Evolutionary conservation across 2,329 filamentous ascomycete genomes (phyloP).

Genomic region (Huntiella moniliformis): DNA sequence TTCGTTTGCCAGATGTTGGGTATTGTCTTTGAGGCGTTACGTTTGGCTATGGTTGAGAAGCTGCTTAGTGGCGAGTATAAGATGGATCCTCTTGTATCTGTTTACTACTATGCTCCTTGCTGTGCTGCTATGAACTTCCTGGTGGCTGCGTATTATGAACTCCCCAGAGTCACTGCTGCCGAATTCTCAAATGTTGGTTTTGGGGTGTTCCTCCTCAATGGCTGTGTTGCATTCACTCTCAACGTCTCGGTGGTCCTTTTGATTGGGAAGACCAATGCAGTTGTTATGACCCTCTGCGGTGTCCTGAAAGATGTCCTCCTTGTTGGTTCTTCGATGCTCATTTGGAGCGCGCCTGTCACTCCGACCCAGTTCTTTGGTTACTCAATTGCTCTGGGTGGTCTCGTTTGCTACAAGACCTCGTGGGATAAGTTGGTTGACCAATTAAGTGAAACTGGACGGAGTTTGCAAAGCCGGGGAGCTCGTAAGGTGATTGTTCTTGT

Average conservation of each 20-base stretch:
- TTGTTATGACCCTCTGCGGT: conserved; percentile 71
- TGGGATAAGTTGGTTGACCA: conserved; percentile 60
- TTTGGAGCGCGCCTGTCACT: conserved; percentile 61
- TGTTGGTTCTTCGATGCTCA: conserved; percentile 59
- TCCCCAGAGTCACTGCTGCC: conserved; percentile 47
- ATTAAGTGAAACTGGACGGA: conserved; percentile 43
- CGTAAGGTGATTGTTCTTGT: conserved; percentile 6
- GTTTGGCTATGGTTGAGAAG: conserved; percentile 68
- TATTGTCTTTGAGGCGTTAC: conserved; percentile 64
- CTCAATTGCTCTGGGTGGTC: conserved; percentile 57
- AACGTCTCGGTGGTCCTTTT: conserved; percentile 77
- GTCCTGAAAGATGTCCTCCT: conserved; percentile 79
- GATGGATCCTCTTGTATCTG: conserved; percentile 76
- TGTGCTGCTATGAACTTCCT: conserved; percentile 67
- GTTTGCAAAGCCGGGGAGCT: conserved; percentile 15
- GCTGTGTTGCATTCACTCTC: conserved; percentile 58
- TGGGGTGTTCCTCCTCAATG: conserved; percentile 55
- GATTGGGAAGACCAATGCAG: conserved; percentile 73
- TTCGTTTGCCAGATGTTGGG: conserved; percentile 64
- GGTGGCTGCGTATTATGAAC: conserved; percentile 54
- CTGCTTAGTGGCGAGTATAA: conserved; percentile 72
- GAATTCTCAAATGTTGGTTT: conserved; percentile 59
- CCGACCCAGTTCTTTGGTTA: conserved; percentile 69
- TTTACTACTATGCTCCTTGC: conserved; percentile 78
- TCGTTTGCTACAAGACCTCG: conserved; percentile 64